These are phyloP conservation scores for Ophiostoma sp. DNA, from an alignment of 2,329 filamentous ascomycete genomes.

Conservation along the genomic window DNA sequence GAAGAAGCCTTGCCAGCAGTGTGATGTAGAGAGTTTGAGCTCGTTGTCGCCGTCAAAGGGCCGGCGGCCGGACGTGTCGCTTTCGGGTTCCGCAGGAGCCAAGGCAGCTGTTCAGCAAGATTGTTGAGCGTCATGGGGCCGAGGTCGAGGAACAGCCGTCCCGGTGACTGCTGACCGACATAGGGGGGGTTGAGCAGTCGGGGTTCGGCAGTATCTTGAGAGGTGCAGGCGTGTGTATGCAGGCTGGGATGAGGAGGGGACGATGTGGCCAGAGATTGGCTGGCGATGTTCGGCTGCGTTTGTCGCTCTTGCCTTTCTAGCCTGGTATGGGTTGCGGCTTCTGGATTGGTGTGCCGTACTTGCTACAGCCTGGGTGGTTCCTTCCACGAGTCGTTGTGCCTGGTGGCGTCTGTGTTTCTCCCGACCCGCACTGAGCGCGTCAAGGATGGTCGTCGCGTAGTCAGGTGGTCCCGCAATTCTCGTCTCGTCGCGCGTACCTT, in stretches of 20 bases:
- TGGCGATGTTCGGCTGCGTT: constrained; percentile 12
- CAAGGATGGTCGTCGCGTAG: constrained; percentile 19
- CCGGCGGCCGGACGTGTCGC: constrained; percentile 27
- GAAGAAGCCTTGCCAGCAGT: background rate
- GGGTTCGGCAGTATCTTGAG: background rate
- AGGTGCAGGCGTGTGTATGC: background rate
- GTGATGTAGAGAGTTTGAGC: background rate
- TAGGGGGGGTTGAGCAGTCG: constrained; percentile 17
- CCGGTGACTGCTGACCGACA: constrained; percentile 29
- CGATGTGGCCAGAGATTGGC: constrained; percentile 17
- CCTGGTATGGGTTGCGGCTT: background rate
- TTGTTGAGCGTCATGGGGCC: constrained; percentile 60
- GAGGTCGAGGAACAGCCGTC: constrained; percentile 35
- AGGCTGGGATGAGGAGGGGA: background rate
- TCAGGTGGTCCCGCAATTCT: constrained; percentile 19
- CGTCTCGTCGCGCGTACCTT: constrained; percentile 14
- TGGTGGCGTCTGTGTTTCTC: constrained; percentile 24
- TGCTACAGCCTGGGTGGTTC: constrained; percentile 14
- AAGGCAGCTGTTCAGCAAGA: constrained; percentile 51
- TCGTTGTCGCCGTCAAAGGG: background rate
- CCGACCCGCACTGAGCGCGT: constrained; percentile 24
- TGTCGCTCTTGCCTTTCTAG: background rate
- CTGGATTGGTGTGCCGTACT: constrained; percentile 1
- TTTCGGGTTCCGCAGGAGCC: constrained; percentile 49
- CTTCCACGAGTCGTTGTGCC: constrained; percentile 10